These are phyloP conservation scores for Polyrhizophydium stewartii DNA, from an alignment of 371 early-diverging fungal species.

Conservation along the genomic window DNA sequence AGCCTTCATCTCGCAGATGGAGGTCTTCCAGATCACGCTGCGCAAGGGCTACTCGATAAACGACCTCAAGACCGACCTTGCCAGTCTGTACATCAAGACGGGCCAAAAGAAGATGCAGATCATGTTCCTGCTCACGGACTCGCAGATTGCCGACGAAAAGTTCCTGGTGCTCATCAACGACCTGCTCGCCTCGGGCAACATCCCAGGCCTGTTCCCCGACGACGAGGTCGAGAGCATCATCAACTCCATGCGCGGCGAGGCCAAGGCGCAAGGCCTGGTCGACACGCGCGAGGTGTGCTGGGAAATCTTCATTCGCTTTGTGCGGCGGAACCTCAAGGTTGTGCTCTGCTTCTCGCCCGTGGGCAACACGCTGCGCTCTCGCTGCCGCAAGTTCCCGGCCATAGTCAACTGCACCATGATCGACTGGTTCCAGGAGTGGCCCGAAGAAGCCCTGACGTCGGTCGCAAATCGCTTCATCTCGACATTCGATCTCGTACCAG, in stretches of 20 bases:
- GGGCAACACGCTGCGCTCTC: constrained; percentile 49
- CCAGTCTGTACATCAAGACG: constrained; percentile 51
- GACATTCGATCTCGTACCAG: constrained; percentile 48
- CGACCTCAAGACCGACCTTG: constrained; percentile 53
- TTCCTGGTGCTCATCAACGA: constrained; percentile 61
- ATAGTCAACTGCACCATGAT: constrained; percentile 58
- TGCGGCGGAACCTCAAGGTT: constrained; percentile 53
- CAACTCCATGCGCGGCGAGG: constrained; percentile 56
- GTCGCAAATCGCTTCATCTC: constrained; percentile 55
- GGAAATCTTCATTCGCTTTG: constrained; percentile 55
- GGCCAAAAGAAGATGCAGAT: constrained; percentile 55
- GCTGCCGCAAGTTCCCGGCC: constrained; percentile 60
- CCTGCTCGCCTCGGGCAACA: constrained; percentile 56
- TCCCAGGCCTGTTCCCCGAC: constrained; percentile 59
- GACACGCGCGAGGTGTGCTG: constrained; percentile 60
- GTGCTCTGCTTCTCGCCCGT: constrained; percentile 62
- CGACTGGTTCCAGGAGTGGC: constrained; percentile 65
- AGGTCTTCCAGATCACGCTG: constrained; percentile 59
- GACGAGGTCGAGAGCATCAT: constrained; percentile 59
- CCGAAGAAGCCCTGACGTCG: constrained; percentile 53
- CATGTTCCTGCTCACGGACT: constrained; percentile 58
- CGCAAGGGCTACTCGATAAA: constrained; percentile 52
- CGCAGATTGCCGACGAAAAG: constrained; percentile 60
- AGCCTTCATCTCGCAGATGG: constrained; percentile 56
- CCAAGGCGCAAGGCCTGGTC: constrained; percentile 49